These are phyloP conservation scores for Phalaenopsis aphrodite DNA, from an alignment of 106 monocot genomes.

Conservation along the genomic window DNA sequence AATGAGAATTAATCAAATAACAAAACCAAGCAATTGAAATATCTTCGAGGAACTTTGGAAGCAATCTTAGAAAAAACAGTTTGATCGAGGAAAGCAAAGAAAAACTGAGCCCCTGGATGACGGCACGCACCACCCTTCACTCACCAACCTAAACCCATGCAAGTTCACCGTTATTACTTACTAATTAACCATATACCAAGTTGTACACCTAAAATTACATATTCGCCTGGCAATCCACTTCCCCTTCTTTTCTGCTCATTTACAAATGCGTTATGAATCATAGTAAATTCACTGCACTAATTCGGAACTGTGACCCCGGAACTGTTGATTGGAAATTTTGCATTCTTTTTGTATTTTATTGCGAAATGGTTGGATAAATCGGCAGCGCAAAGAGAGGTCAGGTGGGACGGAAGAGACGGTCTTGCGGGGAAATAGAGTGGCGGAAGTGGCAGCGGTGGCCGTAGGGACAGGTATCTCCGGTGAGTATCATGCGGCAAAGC, in stretches of 20 bases:
- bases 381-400: neutral
- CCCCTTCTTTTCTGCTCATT: neutral
- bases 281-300: neutral
- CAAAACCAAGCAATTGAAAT: neutral
- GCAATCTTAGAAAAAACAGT: neutral
- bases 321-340: neutral
- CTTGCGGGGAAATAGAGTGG: slow-evolving; percentile 41
- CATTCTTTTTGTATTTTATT: neutral
- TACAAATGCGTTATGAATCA: neutral
- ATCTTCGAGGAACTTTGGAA: neutral
- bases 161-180: neutral
- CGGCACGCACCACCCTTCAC: neutral
- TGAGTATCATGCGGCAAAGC: slow-evolving; percentile 78
- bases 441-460: slow-evolving; percentile 95
- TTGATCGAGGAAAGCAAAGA: neutral
- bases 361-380: neutral
- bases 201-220: neutral
- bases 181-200: neutral
- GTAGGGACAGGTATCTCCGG: slow-evolving; percentile 59
- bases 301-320: neutral
- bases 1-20: neutral
- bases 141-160: neutral
- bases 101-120: neutral
- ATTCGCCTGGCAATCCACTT: neutral
- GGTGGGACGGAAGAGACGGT: neutral